phyloP scores from a whole-genome alignment of 371 early-diverging fungal genomes.

The Rhizopus stolonifer region DNA sequence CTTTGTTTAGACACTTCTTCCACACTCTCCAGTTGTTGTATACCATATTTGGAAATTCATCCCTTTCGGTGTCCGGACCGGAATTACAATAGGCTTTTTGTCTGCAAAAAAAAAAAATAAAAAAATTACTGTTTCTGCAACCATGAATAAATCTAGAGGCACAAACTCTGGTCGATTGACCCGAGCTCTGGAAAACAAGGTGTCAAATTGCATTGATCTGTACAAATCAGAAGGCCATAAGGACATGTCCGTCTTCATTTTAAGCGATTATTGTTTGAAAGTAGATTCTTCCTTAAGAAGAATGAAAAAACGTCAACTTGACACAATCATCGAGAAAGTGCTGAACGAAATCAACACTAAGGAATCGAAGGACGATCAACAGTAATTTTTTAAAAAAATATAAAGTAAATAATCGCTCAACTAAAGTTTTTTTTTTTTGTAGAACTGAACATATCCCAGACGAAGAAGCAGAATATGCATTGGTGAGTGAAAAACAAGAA shows the following conservation, averaged over 20 bases:
- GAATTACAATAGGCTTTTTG: neutral
- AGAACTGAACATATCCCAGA: constrained; percentile 23
- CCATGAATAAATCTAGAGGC: constrained; percentile 7
- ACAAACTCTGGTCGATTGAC: constrained; percentile 28
- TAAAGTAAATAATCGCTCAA: no score
- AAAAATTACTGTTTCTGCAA: neutral
- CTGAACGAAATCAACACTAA: constrained; percentile 11
- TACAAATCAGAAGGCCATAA: constrained; percentile 36
- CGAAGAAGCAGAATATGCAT: constrained; percentile 45
- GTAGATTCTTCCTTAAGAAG: constrained; percentile 49
- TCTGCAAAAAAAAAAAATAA: neutral
- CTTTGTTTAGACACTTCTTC: neutral
- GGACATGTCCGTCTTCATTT: constrained; percentile 23
- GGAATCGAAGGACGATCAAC: constrained; percentile 3
- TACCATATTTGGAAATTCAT: neutral
- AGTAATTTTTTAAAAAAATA: no score
- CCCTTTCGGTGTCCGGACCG: constrained; percentile 14
- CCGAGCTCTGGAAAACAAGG: constrained; percentile 30
- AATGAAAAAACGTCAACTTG: constrained; percentile 47
- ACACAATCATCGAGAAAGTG: constrained; percentile 48
- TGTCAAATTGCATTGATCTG: constrained; percentile 24
- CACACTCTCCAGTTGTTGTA: constrained; percentile 1
- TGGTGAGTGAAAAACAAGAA: constrained; percentile 32
- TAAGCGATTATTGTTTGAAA: constrained; percentile 50
- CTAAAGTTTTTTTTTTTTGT: neutral